A percentile compares a stretch with the other conserved stretches of the same genome.
phyloP scores from a whole-genome alignment of 73 alveolate species.

The Loxodes magnus region DNA sequence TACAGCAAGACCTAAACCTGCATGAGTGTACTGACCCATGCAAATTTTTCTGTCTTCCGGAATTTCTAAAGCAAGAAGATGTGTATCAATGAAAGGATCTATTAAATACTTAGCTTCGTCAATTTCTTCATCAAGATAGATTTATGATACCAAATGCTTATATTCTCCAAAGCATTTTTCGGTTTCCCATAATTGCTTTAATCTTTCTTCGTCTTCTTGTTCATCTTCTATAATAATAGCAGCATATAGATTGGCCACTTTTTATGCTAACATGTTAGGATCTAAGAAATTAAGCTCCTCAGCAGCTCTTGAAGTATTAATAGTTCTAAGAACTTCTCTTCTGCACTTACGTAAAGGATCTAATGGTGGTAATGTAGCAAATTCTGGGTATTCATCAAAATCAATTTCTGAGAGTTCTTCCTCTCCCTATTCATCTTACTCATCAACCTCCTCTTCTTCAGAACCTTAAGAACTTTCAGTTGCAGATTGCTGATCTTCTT shows the following conservation, averaged over 20 bases:
- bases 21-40: constrained; percentile 65
- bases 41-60: constrained; percentile 53
- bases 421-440: constrained; percentile 12
- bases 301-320: constrained; percentile 28
- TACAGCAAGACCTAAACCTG: constrained; percentile 85
- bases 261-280: constrained; percentile 15
- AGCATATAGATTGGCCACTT: constrained; percentile 15
- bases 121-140: constrained; percentile 32
- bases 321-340: constrained; percentile 30
- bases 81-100: constrained; percentile 73
- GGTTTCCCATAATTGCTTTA: constrained; percentile 12
- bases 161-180: constrained; percentile 25
- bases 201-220: constrained; percentile 24
- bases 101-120: constrained; percentile 42
- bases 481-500: background rate
- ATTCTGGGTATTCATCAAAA: constrained; percentile 50
- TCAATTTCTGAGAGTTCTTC: constrained; percentile 19
- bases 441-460: constrained; percentile 12
- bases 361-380: constrained; percentile 36
- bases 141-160: constrained; percentile 14
- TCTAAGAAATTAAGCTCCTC: constrained; percentile 11
- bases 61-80: constrained; percentile 62
- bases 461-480: constrained; percentile 12
- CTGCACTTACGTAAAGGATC: constrained; percentile 37
- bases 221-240: constrained; percentile 20